phyloP scores from a whole-genome alignment of 306 rosid genomes.

The Ormosia emarginata region DNA sequence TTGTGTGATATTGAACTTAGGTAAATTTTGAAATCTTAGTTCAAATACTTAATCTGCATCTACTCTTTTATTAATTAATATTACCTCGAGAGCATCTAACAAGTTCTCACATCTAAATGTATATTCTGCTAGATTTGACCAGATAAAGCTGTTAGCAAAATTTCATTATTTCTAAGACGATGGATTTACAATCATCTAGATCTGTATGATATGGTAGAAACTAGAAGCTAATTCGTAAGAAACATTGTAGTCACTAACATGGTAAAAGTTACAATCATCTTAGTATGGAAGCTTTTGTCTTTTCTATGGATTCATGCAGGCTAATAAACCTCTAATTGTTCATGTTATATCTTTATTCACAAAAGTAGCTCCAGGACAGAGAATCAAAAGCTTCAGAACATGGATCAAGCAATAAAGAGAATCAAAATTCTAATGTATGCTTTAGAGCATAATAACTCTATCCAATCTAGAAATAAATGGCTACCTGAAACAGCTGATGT shows the following conservation, averaged over 20 bases:
- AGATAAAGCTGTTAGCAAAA: background rate
- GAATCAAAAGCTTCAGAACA: background rate
- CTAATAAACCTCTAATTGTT: background rate
- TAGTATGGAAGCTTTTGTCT: background rate
- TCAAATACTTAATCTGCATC: background rate
- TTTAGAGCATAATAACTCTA: background rate
- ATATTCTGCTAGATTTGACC: background rate
- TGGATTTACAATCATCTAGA: background rate
- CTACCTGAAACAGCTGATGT: constrained; percentile 80
- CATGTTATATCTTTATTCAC: background rate
- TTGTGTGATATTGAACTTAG: background rate
- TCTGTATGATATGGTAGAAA: background rate
- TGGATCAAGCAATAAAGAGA: background rate
- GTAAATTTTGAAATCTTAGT: constrained; percentile 7
- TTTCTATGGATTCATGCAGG: background rate
- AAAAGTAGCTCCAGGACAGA: background rate
- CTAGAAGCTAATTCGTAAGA: background rate
- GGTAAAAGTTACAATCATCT: background rate
- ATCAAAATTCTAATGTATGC: background rate
- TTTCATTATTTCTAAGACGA: background rate
- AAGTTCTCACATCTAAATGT: background rate
- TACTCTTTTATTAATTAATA: background rate
- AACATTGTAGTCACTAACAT: background rate
- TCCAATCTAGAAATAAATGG: constrained; percentile 1
- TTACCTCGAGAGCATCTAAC: background rate